These are phyloP conservation scores for Kwoniella mangroviensis DNA, from an alignment of 768 basidiomycete species.

Conservation along the genomic window DNA sequence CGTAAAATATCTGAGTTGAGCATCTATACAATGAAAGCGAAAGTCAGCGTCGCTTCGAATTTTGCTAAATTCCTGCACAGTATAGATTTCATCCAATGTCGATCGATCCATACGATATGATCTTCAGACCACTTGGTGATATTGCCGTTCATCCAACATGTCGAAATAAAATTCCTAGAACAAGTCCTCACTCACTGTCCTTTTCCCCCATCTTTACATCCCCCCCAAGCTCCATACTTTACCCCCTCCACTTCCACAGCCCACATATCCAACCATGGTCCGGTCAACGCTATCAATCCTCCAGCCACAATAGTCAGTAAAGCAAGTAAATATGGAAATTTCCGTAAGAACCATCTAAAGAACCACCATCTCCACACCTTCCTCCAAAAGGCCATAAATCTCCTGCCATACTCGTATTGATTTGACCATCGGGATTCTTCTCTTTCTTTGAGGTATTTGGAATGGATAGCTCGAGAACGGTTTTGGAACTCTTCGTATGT, in stretches of 20 bases:
- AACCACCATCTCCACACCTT: constrained; percentile 5
- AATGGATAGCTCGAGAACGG: background rate
- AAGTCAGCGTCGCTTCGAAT: background rate
- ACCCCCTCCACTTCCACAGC: background rate
- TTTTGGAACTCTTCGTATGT: background rate
- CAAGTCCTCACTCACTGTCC: background rate
- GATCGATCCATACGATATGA: no score
- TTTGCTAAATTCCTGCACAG: background rate
- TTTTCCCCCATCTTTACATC: constrained; percentile 9
- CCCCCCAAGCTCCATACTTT: constrained; percentile 22
- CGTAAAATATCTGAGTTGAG: constrained; percentile 8
- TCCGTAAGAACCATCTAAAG: background rate
- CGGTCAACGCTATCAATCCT: constrained; percentile 12
- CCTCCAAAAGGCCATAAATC: background rate
- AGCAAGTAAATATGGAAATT: constrained; percentile 12
- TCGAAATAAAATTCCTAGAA: background rate
- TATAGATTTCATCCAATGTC: background rate
- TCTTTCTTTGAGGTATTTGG: background rate
- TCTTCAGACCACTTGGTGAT: no score
- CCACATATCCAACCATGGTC: constrained; percentile 15
- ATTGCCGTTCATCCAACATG: no score
- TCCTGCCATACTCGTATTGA: background rate
- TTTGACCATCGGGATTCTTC: background rate
- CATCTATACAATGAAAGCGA: constrained; percentile 4
- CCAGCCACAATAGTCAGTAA: background rate